Base-by-base conservation (phyloP, 345 rosid species). In the Arabis hirsuta region DNA sequence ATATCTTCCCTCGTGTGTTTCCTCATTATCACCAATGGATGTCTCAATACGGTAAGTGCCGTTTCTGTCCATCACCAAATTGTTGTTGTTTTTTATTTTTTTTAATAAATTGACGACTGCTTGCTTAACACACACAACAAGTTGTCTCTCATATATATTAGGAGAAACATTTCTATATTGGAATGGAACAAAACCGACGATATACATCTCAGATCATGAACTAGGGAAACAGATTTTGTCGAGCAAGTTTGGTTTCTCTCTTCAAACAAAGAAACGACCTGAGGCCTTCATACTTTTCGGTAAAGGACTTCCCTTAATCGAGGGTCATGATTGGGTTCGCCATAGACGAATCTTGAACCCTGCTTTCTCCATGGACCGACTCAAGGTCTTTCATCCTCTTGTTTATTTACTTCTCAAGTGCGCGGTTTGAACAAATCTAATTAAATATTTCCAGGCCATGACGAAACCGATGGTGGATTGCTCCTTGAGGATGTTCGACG, bases 141-240 rank as follows among this genome's bases (percentile, higher is more conserved):
- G 11, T 29, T 52, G 34, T 32, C 7, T 52, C 9, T 52, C 7
- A 12, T 34, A n/a, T 52, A 2, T 53, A 12, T 53, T 53, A 81
- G 81, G 84, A 14, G 71, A 79, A 16, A 79, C 76, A 11, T 58
- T 81, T 45, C 66, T 78, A 20, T 78, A 62, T 54, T 82, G 86
- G 86, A 7, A 47, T 9, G 83, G 80, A 47, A 54, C 73, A 10
- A 34, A 60, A 51, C 82, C 83, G 9, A 67, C 61, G 63, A 12
- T 82, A 10, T 51, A 41, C 53, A 67, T 81, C 14, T 36, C 78
- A 4, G 76, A 81, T 7, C 76, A 65, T 11, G 82, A 79, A 39
- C 26, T 77, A 57, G 80, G 74, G 43, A 72, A 82, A 56, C 67
- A 80, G 41, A n/a, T 78, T 29, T 50, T 67, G 22, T 76, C 82